phyloP scores from a whole-genome alignment of 768 basidiomycete species.

The Austroboletus festivus region DNA sequence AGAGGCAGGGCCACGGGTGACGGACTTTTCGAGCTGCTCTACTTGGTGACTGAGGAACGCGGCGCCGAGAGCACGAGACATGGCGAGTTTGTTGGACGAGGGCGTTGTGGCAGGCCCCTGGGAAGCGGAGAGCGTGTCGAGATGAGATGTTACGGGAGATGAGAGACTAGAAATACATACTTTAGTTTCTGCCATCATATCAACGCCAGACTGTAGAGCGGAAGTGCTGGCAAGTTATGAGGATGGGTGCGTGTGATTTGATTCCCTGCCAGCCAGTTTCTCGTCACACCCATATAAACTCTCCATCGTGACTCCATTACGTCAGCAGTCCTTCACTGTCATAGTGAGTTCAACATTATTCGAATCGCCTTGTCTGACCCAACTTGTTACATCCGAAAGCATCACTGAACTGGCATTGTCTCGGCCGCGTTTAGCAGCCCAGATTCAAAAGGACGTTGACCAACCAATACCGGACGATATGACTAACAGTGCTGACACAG shows the following conservation, averaged over 20 bases:
- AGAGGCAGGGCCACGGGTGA: constrained; percentile 48
- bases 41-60: constrained; percentile 87
- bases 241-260: constrained; percentile 4
- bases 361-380: too few species aligned
- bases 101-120: constrained; percentile 26
- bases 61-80: constrained; percentile 85
- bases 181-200: constrained; percentile 22
- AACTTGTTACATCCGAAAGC: too few species aligned
- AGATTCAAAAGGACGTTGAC: too few species aligned
- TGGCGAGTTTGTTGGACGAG: constrained; percentile 60
- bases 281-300: too few species aligned
- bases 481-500: too few species aligned
- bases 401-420: too few species aligned
- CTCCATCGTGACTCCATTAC: too few species aligned
- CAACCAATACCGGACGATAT: too few species aligned
- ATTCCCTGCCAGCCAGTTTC: background rate
- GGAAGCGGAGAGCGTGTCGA: background rate
- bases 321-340: constrained; percentile 9
- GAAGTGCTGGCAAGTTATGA: background rate
- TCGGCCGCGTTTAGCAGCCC: too few species aligned
- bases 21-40: constrained; percentile 80
- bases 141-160: too few species aligned
- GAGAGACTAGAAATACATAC: constrained; percentile 4
- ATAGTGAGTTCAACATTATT: too few species aligned
- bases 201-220: too few species aligned